phyloP scores from a whole-genome alignment of 2,329 filamentous ascomycete species.

The Periconia sp. region DNA sequence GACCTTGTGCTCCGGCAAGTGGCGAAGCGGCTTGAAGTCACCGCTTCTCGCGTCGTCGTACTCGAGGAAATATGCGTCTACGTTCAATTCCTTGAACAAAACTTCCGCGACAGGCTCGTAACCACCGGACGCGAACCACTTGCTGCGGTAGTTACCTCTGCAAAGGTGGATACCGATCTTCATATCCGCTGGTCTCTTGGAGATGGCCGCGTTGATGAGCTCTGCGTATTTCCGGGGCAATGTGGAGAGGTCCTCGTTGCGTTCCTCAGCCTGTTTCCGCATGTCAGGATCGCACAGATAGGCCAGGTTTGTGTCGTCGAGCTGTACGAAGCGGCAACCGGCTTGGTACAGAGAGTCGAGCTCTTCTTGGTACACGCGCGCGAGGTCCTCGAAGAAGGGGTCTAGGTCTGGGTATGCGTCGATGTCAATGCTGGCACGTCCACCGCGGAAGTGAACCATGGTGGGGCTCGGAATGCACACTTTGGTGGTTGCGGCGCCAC shows the following conservation, averaged over 20 bases:
- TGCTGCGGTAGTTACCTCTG: constrained; percentile 58
- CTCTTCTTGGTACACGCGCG: constrained; percentile 58
- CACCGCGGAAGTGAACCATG: constrained; percentile 63
- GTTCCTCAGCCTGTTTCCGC: constrained; percentile 55
- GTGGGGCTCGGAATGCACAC: constrained; percentile 61
- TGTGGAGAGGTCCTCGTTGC: constrained; percentile 53
- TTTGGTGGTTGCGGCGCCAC: constrained; percentile 50
- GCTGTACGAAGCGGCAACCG: constrained; percentile 59
- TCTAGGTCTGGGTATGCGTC: constrained; percentile 58
- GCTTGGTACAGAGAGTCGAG: constrained; percentile 56
- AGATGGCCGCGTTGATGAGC: constrained; percentile 58
- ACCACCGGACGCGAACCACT: constrained; percentile 61
- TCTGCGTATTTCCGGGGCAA: constrained; percentile 56
- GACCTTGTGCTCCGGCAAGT: constrained; percentile 56
- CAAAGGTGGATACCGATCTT: constrained; percentile 60
- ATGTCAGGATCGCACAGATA: constrained; percentile 61
- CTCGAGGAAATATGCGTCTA: constrained; percentile 63
- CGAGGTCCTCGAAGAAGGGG: constrained; percentile 58
- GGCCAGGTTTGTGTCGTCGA: constrained; percentile 63
- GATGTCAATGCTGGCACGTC: constrained; percentile 55
- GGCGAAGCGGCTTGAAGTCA: constrained; percentile 58
- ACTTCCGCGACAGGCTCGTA: constrained; percentile 62
- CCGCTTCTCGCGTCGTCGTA: constrained; percentile 60
- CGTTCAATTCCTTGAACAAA: constrained; percentile 59
- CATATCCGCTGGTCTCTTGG: constrained; percentile 56